Conservation (phyloP, 2,329 filamentous ascomycete species). For the Mariannaea sp. region DNA sequence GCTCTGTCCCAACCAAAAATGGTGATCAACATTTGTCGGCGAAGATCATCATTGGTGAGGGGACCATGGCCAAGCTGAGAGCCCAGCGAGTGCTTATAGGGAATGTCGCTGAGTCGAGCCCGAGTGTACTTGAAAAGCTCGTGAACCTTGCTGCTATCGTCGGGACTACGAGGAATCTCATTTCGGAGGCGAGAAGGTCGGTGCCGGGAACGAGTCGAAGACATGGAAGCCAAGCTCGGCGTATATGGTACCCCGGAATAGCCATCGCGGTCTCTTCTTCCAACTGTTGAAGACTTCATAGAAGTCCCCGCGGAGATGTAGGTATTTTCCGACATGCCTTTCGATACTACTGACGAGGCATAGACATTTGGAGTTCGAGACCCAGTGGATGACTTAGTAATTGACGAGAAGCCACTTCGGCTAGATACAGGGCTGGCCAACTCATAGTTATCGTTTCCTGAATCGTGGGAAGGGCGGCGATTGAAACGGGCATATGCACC, state of each 20-base stretch:
- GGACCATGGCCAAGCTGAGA: slow-evolving; percentile 60
- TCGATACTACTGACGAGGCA: slow-evolving; percentile 57
- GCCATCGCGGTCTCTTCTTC: slow-evolving; percentile 52
- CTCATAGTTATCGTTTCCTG: slow-evolving; percentile 66
- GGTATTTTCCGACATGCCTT: slow-evolving; percentile 64
- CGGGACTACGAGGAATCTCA: slow-evolving; percentile 77
- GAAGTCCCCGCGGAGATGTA: slow-evolving; percentile 69
- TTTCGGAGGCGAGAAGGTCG: slow-evolving; percentile 75
- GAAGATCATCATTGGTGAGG: slow-evolving; percentile 79
- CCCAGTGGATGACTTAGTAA: slow-evolving; percentile 59
- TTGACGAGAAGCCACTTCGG: slow-evolving; percentile 64
- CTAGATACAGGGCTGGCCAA: slow-evolving; percentile 70
- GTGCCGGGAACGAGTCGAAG: slow-evolving; percentile 53
- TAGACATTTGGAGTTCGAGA: slow-evolving; percentile 58
- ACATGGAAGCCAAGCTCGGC: slow-evolving; percentile 47
- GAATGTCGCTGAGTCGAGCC: slow-evolving; percentile 78
- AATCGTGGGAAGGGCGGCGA: slow-evolving; percentile 66
- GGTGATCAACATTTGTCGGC: slow-evolving; percentile 87
- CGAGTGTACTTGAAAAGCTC: slow-evolving; percentile 89
- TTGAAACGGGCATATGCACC: slow-evolving; percentile 77
- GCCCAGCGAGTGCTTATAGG: slow-evolving; percentile 72
- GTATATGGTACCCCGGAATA: slow-evolving; percentile 56
- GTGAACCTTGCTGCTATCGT: slow-evolving; percentile 68
- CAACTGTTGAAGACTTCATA: slow-evolving; percentile 42
- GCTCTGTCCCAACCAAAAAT: slow-evolving; percentile 96